Evolutionary conservation across 116 monocot species (phyloP), one percentile per base, ranked within the genome.

Genomic region (Dioscorea cayenensis): DNA sequence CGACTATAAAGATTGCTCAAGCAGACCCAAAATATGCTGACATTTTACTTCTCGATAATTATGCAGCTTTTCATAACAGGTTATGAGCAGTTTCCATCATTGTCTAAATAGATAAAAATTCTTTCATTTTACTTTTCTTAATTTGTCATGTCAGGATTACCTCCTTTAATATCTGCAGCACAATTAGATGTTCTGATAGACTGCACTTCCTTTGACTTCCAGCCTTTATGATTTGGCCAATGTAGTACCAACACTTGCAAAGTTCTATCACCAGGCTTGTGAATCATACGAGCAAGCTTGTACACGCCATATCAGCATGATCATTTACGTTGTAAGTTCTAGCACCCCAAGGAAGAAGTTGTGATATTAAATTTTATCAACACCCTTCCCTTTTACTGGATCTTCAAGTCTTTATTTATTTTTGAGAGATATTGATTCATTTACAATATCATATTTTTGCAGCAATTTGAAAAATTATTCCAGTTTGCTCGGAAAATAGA

Each of bases 161-260:
- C 61, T 61, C 7, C 37, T 7, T 37, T 6, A 23, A 3, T 61
- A 61, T 23, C n/a, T 21, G 22, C 61, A n/a, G 7, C n/a, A n/a
- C n/a, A n/a, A n/a, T n/a, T n/a, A n/a, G n/a, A n/a, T 51, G 20
- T 66, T 11, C 65, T 75, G 66, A 76, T 18, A 51, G 2, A 37
- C 37, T 37, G 51, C 5, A 49, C 13, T 49, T 72, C 68, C 49
- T 67, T 72, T 66, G 10, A 20, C 32, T 51, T 84, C 75, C 86
- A 99, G 99, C 77, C 87, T 99, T 64, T 99, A 99, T 89, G 99
- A n/a, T n/a, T n/a, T n/a, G n/a, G n/a, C n/a, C n/a, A n/a, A n/a
- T n/a, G n/a, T n/a, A n/a, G n/a, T n/a, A 99, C 88, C 91, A 55
- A 91, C 94, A 19, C 85, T 99, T 71, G 94, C 91, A 22, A 99